A percentile compares a stretch with the other conserved stretches of the same genome.
Conservation (phyloP, 352 stramenopile species). For the Saprolegnia parasitica region DNA sequence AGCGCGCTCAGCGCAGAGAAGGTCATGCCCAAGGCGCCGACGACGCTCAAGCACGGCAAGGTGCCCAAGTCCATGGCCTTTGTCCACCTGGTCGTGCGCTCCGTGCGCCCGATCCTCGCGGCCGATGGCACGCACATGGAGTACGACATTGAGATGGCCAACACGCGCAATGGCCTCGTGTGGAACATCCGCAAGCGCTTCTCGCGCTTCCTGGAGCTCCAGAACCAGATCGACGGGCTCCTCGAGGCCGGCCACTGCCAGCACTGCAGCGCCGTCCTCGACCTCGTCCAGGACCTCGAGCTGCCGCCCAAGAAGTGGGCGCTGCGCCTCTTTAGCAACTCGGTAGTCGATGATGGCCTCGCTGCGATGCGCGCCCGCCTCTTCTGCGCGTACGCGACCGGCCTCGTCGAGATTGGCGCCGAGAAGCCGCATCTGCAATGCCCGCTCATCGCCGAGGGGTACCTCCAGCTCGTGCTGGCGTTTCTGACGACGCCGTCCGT, state of each 20-base stretch:
- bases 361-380: slow-evolving; percentile 13
- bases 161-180: slow-evolving; percentile 17
- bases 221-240: slow-evolving; percentile 6
- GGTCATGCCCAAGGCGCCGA: not conserved
- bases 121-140: slow-evolving; percentile 10
- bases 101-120: not conserved
- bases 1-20: slow-evolving; percentile 2
- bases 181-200: slow-evolving; percentile 26
- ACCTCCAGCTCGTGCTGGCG: not conserved
- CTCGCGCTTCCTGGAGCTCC: slow-evolving; percentile 24
- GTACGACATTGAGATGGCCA: slow-evolving; percentile 28
- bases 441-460: slow-evolving; percentile 5
- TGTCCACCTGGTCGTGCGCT: slow-evolving; percentile 24
- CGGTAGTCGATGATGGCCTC: not conserved
- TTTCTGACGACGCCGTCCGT: slow-evolving; percentile 13
- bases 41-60: not conserved
- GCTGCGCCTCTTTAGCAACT: not conserved
- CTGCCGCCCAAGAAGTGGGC: slow-evolving; percentile 26
- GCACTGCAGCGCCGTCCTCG: slow-evolving; percentile 1
- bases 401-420: slow-evolving; percentile 9
- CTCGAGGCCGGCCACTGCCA: slow-evolving; percentile 9
- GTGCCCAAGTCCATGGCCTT: slow-evolving; percentile 9
- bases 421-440: slow-evolving; percentile 11
- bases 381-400: slow-evolving; percentile 14
- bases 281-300: slow-evolving; percentile 16